Evolutionary conservation across 2,329 filamentous ascomycete species (phyloP).

Genomic region (Rutstroemia sp.): DNA sequence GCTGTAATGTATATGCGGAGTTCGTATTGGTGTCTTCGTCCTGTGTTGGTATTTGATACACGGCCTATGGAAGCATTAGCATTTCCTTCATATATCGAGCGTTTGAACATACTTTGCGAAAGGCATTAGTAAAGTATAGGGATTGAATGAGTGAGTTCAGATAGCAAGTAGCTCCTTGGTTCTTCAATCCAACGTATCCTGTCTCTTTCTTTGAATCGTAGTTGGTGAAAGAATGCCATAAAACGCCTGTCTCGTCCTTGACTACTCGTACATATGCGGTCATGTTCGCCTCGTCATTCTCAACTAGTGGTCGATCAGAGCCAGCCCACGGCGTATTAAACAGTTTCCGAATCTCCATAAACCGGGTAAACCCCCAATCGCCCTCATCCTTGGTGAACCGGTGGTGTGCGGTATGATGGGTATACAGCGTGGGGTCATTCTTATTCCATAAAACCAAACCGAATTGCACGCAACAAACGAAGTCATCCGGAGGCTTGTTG

Average conservation of each 20-base stretch:
- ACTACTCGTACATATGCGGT: slow-evolving; percentile 77
- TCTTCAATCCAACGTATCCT: slow-evolving; percentile 91
- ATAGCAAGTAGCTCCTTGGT: slow-evolving; percentile 91
- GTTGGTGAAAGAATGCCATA: slow-evolving; percentile 88
- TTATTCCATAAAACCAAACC: slow-evolving; percentile 90
- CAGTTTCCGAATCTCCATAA: slow-evolving; percentile 79
- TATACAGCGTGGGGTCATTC: slow-evolving; percentile 78
- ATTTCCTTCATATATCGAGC: not conserved
- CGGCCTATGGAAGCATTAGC: slow-evolving; percentile 50
- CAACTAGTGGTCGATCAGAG: slow-evolving; percentile 60
- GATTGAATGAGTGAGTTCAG: slow-evolving; percentile 80
- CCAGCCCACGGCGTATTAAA: slow-evolving; percentile 74
- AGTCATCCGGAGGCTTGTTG: slow-evolving; percentile 72
- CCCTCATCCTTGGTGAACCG: slow-evolving; percentile 94
- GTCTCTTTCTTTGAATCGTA: slow-evolving; percentile 99
- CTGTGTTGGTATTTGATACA: slow-evolving; percentile 94
- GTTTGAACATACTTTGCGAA: slow-evolving; percentile 65
- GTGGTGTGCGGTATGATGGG: slow-evolving; percentile 80
- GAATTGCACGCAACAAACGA: slow-evolving; percentile 96
- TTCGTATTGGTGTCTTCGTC: slow-evolving; percentile 73
- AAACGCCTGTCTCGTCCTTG: slow-evolving; percentile 78
- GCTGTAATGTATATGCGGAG: slow-evolving; percentile 88
- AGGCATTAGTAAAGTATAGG: slow-evolving; percentile 82
- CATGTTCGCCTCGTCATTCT: slow-evolving; percentile 70
- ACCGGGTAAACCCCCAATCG: slow-evolving; percentile 98